Evolutionary conservation across 2,329 filamentous ascomycete genomes (phyloP), one percentile per base, ranked within the genome.

Genomic region (Penicillium verrucosum): DNA sequence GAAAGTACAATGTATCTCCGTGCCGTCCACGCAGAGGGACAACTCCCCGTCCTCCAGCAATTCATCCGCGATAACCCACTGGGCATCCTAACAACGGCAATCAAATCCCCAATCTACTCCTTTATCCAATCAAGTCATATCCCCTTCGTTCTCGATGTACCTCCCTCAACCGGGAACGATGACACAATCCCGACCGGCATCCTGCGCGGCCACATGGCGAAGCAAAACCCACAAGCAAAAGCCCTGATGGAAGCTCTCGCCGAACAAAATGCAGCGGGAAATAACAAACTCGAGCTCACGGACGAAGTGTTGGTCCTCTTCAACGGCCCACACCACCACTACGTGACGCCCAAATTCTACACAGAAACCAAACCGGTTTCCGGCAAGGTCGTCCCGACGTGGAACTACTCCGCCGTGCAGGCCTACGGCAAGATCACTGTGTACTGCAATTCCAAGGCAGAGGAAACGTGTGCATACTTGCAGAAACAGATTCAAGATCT

Each of bases 341-440:
- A 89, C 62, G 81, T 89, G 5, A 88, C 86, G 0, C 83, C 60
- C 1, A 85, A 86, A 60, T 88, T 87, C 70, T 88, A 88, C 73
- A 76, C 73, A 18, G 78, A 84, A 60, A 88, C 85, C 1, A 89
- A 88, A 68, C 86, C 85, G 5, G 30, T 32, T 6, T 32, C 30
- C 11, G 30, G 30, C 30, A 32, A 32, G 11, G 30, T 32, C 11
- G 30, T 32, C 30, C 30, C 30, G 11, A 32, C 30, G 30, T 32
- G 30, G 30, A 32, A 32, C 30, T 32, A 32, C 30, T 32, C 30
- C 30, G 30, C 30, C 11, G 30, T 32, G 11, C 30, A 32, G 0
- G 66, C 77, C 0, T 88, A 88, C 62, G 86, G 86, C 1, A 78
- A 70, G 1, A 81, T 82, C 1, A 81, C 59, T 0, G 71, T 88